Conservation (phyloP, 805 yeast species). For the Suhomyces xylopsoci region DNA sequence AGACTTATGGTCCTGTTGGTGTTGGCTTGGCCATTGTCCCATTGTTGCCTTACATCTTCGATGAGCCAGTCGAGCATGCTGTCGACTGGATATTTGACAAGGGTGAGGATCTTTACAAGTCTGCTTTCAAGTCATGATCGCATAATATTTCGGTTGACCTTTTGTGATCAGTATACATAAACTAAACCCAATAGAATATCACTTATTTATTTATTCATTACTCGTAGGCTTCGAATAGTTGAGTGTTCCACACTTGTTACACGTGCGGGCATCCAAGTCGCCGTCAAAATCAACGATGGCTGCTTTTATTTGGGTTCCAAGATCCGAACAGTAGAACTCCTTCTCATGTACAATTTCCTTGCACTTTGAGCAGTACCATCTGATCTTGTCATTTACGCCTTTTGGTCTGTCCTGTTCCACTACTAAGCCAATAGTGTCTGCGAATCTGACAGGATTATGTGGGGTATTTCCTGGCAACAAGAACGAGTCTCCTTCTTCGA, state of each 20-base stretch:
- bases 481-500: constrained; percentile 86
- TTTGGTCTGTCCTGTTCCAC: constrained; percentile 89
- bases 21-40: constrained; percentile 77
- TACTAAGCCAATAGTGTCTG: constrained; percentile 83
- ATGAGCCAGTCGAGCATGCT: constrained; percentile 75
- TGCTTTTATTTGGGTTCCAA: constrained; percentile 86
- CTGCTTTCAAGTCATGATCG: not conserved
- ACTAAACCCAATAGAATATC: not conserved
- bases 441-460: constrained; percentile 85
- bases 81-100: constrained; percentile 60
- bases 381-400: constrained; percentile 63
- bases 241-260: constrained; percentile 69
- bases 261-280: constrained; percentile 63
- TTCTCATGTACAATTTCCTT: constrained; percentile 60
- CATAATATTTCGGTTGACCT: not conserved
- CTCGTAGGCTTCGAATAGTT: constrained; percentile 58
- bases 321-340: constrained; percentile 70
- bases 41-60: constrained; percentile 70
- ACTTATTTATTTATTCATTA: constrained; percentile 20
- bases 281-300: constrained; percentile 72
- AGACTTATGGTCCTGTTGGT: constrained; percentile 75
- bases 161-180: not conserved
- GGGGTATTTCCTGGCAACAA: constrained; percentile 82
- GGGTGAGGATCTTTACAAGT: constrained; percentile 30
- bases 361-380: constrained; percentile 87